Base-by-base conservation (phyloP, 1,284 basidiomycete species). In the Trichosporon ovoides region DNA sequence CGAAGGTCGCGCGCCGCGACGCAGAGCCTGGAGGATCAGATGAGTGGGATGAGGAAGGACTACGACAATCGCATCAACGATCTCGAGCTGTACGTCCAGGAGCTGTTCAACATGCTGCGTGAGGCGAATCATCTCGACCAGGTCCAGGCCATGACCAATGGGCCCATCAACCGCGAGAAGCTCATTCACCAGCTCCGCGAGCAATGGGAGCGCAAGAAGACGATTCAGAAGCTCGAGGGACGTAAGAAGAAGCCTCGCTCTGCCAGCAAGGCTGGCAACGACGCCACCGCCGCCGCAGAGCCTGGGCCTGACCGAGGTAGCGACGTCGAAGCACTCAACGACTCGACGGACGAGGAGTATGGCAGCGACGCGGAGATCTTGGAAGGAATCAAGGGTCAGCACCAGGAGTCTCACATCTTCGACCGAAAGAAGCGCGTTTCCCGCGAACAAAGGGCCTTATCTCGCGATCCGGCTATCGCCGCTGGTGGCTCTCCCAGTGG, bases 41-140 rank as follows among this genome's bases (percentile, higher is more conserved):
- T 97, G 65, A 86, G 85, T 60, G 83, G 84, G 50, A 90, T 95
- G 80, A 89, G 87, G 71, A 78, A 79, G 34, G 85, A 84, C 12
- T 95, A 95, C 70, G 89, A 95, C 69, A 88, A 92, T 62, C 86
- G 87, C 62, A 90, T 97, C 58, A 82, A 84, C 1, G 89, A 92
- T 71, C 84, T 97, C 16, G 92, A 97, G 73, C 83, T 88, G 7
- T 91, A 96, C 80, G 94, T 95, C 61, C 85, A 91, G 80, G 94
- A 97, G 75, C 77, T 97, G 18, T 97, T 95, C 80, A 83, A 88
- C 65, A 94, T 95, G 88, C 81, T 96, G 49, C 89, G 86, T 71
- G 88, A 93, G 68, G 83, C 88, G 33, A 85, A 86, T 33, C 84
- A 85, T 61, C 85, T 88, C 7, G 85, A 91, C 50, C 84, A 88